phyloP scores from a whole-genome alignment of 345 rosid genomes.

The Citrus maxima region DNA sequence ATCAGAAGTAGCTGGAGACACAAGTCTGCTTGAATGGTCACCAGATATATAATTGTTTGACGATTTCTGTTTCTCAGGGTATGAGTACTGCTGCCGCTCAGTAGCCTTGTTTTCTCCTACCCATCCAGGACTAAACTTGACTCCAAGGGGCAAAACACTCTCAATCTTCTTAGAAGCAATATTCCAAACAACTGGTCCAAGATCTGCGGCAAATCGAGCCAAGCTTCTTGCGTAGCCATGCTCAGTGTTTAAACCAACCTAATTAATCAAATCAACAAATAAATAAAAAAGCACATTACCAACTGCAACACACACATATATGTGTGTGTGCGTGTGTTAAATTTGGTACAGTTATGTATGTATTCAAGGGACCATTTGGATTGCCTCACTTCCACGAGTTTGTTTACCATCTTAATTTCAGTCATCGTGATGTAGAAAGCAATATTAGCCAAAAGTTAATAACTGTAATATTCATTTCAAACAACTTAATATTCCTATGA shows the following conservation, averaged over 20 bases:
- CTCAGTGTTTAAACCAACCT: slow-evolving; percentile 82
- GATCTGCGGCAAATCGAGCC: slow-evolving; percentile 78
- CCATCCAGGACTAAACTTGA: slow-evolving; percentile 75
- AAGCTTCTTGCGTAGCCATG: slow-evolving; percentile 85
- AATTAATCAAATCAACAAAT: slow-evolving; percentile 20
- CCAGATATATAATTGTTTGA: slow-evolving; percentile 25
- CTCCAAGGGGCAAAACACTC: slow-evolving; percentile 55
- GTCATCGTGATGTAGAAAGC: neutral
- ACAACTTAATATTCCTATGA: neutral
- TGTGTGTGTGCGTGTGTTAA: neutral
- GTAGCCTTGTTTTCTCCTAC: slow-evolving; percentile 57
- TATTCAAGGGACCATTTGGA: neutral
- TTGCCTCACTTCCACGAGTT: neutral
- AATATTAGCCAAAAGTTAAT: no score
- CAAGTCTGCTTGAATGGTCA: slow-evolving; percentile 42
- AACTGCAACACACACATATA: no score
- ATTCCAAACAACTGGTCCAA: slow-evolving; percentile 82
- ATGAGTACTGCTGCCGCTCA: slow-evolving; percentile 30
- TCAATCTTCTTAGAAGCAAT: slow-evolving; percentile 69
- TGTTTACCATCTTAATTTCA: neutral
- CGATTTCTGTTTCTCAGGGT: slow-evolving; percentile 28
- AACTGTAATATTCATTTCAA: neutral
- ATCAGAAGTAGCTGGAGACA: slow-evolving; percentile 37
- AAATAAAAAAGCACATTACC: neutral
- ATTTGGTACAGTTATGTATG: neutral